Conservation (phyloP, 257 asterid species). For the Solanum piurae region DNA sequence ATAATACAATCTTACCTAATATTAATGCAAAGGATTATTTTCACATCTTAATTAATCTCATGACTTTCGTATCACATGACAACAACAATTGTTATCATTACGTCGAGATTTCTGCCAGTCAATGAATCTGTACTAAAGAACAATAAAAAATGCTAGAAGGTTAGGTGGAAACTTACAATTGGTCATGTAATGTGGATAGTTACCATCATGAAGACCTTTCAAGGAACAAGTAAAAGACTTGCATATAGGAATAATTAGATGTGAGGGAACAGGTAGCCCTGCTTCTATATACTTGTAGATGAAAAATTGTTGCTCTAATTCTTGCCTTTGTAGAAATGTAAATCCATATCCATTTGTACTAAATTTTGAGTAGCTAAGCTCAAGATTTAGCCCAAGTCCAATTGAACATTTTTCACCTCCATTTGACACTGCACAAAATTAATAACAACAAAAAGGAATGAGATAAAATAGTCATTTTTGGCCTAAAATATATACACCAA, state of each 20-base stretch:
- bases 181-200: background rate
- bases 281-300: constrained; percentile 13
- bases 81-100: background rate
- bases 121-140: background rate
- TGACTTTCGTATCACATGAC: background rate
- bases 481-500: background rate
- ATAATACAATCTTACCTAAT: background rate
- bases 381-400: background rate
- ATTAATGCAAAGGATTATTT: background rate
- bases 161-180: background rate
- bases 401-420: background rate
- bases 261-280: constrained; percentile 7
- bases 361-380: background rate
- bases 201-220: background rate
- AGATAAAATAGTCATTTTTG: background rate
- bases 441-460: background rate
- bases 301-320: constrained; percentile 9
- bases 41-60: background rate
- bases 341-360: constrained; percentile 1
- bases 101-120: background rate
- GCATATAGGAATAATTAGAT: constrained; percentile 13
- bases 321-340: constrained; percentile 10
- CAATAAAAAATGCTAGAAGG: background rate
- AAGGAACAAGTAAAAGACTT: constrained; percentile 2
- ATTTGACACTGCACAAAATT: background rate